Base-by-base conservation (phyloP, 2,329 filamentous ascomycete species). In the Alternaria gaisen region DNA sequence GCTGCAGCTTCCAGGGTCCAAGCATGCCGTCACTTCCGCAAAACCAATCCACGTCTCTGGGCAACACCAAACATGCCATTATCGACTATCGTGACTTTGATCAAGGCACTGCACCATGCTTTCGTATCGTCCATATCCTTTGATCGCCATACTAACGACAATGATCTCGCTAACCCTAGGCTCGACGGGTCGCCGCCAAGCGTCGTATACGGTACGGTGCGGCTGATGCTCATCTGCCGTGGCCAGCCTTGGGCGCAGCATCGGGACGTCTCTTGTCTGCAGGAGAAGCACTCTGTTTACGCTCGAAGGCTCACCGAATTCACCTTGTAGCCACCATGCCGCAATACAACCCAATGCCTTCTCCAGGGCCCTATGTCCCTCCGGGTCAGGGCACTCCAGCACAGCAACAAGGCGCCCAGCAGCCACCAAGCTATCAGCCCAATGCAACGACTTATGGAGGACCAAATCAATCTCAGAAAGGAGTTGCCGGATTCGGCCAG, bases 331-430 rank as follows among this genome's bases (percentile, higher is more conserved):
- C 9, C 28, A 58, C 22, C 30, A 78, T 78, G 76, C 75, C 74
- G 40, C 74, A 78, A 50, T 76, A 71, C 52, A 69, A 71, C n/a
- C 68, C 60, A 8, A 69, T 70, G 48, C 71, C 72, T 38, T 68
- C 72, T 2, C 68, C 72, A 20, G 73, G 73, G 50, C 48, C 67
- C 1, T 77, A 77, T 57, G 61, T 67, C 14, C 70, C 74, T 7
- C 71, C 73, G 3, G 67, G 51, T 52, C 69, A 65, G 30, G 51
- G 55, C 11, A 50, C 65, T 26, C 64, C 61, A 20, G 28, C 60
- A n/a, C 72, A 69, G 42, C 66, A 70, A 50, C 66, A 70, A 53
- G 60, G 58, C 26, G 68, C 58, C 62, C 63, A 63, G 40, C 63
- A 61, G 24, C 48, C 65, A 30, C 57, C 67, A 14, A 44, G 67